Percentiles rank a stretch among this genome's conserved stretches.
Evolutionary conservation across 495 filamentous ascomycete species (phyloP).

Genomic region (Aspergillus coremiiformis): DNA sequence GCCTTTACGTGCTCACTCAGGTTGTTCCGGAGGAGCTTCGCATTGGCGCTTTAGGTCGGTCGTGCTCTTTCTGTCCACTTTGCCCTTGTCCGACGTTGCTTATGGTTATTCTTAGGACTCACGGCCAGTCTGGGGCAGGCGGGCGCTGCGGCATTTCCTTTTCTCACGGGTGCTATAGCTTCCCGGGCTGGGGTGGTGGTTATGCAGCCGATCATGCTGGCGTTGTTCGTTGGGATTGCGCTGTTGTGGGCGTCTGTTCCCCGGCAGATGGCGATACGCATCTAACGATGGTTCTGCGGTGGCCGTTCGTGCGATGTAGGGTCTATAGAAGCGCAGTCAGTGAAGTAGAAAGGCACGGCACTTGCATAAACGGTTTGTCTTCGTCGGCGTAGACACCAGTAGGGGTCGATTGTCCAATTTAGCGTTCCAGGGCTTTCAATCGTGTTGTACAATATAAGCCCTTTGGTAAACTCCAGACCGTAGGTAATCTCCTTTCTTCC

Average conservation of each 20-base stretch:
- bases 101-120: constrained; percentile 20
- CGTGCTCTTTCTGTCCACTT: background rate
- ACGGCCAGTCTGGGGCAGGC: constrained; percentile 45
- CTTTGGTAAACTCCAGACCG: too few species aligned
- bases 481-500: too few species aligned
- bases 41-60: constrained; percentile 24
- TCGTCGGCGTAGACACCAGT: too few species aligned
- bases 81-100: constrained; percentile 6
- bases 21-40: constrained; percentile 33
- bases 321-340: too few species aligned
- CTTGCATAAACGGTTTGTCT: too few species aligned
- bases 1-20: constrained; percentile 26
- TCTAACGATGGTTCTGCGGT: too few species aligned
- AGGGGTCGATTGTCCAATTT: too few species aligned
- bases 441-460: too few species aligned
- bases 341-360: too few species aligned
- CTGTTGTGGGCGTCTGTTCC: constrained; percentile 42
- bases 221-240: constrained; percentile 32
- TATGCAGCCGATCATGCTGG: constrained; percentile 44
- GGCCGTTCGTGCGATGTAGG: too few species aligned
- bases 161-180: constrained; percentile 43
- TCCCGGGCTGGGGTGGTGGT: constrained; percentile 38
- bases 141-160: constrained; percentile 45
- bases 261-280: constrained; percentile 11
- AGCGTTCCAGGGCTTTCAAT: too few species aligned